These are phyloP conservation scores for Solanum dulcamara DNA, from an alignment of 257 asterid genomes.

Conservation along the genomic window DNA sequence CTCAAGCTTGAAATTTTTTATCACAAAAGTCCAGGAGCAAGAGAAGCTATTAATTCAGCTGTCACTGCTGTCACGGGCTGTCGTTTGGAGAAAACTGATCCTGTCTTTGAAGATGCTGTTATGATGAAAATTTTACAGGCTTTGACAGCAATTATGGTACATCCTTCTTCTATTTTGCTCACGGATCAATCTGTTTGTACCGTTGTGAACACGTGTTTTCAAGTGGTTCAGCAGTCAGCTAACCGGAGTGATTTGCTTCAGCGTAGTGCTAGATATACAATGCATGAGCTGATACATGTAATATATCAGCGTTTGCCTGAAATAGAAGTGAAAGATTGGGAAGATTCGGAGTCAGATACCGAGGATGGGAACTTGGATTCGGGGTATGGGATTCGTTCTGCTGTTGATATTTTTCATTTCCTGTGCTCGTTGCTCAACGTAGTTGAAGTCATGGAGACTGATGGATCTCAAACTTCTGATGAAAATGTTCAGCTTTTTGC, in stretches of 20 bases:
- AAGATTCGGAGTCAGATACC: constrained; percentile 72
- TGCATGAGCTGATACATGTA: constrained; percentile 78
- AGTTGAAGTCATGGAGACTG: constrained; percentile 47
- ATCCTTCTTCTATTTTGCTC: constrained; percentile 52
- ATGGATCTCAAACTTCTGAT: constrained; percentile 51
- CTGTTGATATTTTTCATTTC: constrained; percentile 82
- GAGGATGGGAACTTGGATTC: constrained; percentile 64
- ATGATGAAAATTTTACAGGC: constrained; percentile 78
- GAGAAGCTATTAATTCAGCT: constrained; percentile 39
- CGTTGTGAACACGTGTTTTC: constrained; percentile 78
- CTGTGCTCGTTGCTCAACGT: constrained; percentile 80
- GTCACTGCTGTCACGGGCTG: constrained; percentile 59
- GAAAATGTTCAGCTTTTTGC: constrained; percentile 72
- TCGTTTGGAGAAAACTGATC: constrained; percentile 67
- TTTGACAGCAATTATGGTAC: constrained; percentile 59
- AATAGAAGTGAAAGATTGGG: constrained; percentile 68
- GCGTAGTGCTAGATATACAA: constrained; percentile 67
- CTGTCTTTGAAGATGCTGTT: constrained; percentile 52
- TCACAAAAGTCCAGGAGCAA: constrained; percentile 49
- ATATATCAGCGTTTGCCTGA: constrained; percentile 63
- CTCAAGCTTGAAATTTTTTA: constrained; percentile 56
- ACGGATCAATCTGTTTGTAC: constrained; percentile 74
- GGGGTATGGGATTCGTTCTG: constrained; percentile 69
- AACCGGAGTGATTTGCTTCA: constrained; percentile 65
- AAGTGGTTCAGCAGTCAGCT: constrained; percentile 77